Percentiles rank a stretch among this genome's conserved stretches.
phyloP scores from a whole-genome alignment of 352 stramenopile genomes.

The Achlya hypogyna region DNA sequence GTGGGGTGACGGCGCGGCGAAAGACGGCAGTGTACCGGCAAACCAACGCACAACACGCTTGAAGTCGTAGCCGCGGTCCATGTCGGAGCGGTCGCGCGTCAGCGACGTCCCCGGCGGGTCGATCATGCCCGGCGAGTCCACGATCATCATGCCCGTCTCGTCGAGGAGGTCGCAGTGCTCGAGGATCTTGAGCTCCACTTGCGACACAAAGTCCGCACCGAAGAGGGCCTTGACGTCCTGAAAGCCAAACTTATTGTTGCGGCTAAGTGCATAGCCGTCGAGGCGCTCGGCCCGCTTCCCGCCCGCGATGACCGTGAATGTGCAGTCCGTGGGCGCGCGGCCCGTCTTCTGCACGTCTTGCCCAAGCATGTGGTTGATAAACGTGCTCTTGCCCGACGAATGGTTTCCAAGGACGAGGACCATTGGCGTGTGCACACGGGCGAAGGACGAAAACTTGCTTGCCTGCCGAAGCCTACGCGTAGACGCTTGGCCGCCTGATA shows the following conservation, averaged over 20 bases:
- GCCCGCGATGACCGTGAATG: constrained; percentile 72
- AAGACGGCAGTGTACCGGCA: constrained; percentile 22
- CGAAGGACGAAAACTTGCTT: constrained; percentile 72
- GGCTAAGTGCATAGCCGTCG: constrained; percentile 60
- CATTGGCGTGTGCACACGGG: constrained; percentile 69
- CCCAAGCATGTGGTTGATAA: constrained; percentile 84
- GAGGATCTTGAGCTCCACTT: constrained; percentile 80
- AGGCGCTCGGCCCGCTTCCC: constrained; percentile 60
- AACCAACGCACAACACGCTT: constrained; percentile 83
- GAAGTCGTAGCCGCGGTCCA: constrained; percentile 78
- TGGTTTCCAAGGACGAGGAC: constrained; percentile 81
- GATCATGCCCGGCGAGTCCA: constrained; percentile 84
- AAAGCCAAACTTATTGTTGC: constrained; percentile 70
- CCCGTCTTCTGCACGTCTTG: constrained; percentile 76
- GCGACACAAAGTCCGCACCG: constrained; percentile 70
- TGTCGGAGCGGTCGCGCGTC: constrained; percentile 46
- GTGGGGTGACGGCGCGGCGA: not conserved
- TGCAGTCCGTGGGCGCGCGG: constrained; percentile 70
- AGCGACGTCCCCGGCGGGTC: constrained; percentile 53
- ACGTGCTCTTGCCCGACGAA: constrained; percentile 78
- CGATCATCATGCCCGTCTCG: constrained; percentile 71
- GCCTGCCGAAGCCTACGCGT: constrained; percentile 40
- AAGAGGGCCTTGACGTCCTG: constrained; percentile 72
- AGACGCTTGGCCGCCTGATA: not conserved
- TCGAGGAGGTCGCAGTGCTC: constrained; percentile 54